Percentiles rank a stretch among this genome's conserved stretches.
Conservation (phyloP, 176 grass and related monocot species). For the Eleusine coracana region DNA sequence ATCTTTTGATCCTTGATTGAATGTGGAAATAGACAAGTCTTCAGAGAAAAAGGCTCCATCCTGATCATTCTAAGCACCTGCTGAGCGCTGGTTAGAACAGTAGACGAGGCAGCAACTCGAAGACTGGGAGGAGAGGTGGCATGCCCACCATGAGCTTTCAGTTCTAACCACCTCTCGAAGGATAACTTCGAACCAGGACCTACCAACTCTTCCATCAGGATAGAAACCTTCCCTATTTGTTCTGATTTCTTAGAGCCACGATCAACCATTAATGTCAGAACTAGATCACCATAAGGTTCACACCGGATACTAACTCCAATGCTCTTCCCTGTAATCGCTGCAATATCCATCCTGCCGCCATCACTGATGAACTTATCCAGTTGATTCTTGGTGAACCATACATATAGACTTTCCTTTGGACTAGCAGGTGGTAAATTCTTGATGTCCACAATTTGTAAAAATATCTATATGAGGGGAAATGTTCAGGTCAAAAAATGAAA, state of each 20-base stretch:
- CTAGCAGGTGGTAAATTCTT: conserved; percentile 59
- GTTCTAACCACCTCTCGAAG: conserved; percentile 78
- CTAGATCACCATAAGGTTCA: conserved; percentile 73
- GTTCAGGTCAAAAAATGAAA: conserved; percentile 7
- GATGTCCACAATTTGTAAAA: conserved; percentile 86
- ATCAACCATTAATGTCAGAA: conserved; percentile 64
- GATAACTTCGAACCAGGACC: conserved; percentile 69
- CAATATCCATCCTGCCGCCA: conserved; percentile 58
- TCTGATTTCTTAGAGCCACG: conserved; percentile 45
- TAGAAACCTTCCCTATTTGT: conserved; percentile 68
- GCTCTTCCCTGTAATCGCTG: conserved; percentile 54
- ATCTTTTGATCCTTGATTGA: conserved; percentile 42
- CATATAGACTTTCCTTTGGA: conserved; percentile 63
- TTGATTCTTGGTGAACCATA: conserved; percentile 76
- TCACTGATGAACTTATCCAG: conserved; percentile 68
- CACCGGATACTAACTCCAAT: conserved; percentile 65
- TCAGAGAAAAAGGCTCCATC: conserved; percentile 53
- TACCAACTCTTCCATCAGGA: conserved; percentile 70
- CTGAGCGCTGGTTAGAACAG: conserved; percentile 45
- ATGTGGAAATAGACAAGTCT: conserved; percentile 56
- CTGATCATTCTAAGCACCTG: conserved; percentile 60
- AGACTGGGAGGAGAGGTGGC: conserved; percentile 50
- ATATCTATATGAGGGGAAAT: conserved; percentile 57
- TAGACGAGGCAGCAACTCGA: conserved; percentile 71
- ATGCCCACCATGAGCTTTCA: conserved; percentile 56